Conservation (phyloP, 2,329 filamentous ascomycete species). For the Xylariaceae sp. region DNA sequence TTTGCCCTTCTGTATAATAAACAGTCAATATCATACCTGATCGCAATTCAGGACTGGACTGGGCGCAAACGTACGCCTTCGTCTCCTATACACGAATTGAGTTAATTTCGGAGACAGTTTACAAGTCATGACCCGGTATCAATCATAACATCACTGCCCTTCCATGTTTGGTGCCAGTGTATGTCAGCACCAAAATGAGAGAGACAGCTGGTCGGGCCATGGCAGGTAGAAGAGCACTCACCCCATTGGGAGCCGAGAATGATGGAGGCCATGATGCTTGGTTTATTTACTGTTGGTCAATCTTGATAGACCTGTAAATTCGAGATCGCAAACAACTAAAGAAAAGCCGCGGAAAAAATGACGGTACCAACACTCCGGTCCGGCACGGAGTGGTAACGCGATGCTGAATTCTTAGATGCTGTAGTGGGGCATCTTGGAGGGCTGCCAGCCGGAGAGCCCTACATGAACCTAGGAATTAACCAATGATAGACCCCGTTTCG, state of each 20-base stretch:
- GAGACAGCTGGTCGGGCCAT: not conserved
- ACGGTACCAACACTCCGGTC: constrained; percentile 2
- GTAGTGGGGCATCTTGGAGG: constrained; percentile 11
- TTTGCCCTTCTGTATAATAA: constrained; percentile 25
- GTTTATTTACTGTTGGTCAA: not conserved
- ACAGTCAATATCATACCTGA: constrained; percentile 17
- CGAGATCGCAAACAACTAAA: not conserved
- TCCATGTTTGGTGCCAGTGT: not conserved
- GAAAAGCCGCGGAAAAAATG: constrained; percentile 21
- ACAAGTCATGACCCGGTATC: not conserved
- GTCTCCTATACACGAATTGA: constrained; percentile 20
- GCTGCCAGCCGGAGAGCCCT: constrained; percentile 7
- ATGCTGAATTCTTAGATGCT: constrained; percentile 3
- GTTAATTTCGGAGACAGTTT: constrained; percentile 14
- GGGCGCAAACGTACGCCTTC: constrained; percentile 24
- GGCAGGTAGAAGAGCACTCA: constrained; percentile 13
- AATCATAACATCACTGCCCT: not conserved
- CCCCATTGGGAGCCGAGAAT: constrained; percentile 30
- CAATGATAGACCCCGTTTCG: constrained; percentile 2
- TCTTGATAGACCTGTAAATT: not conserved
- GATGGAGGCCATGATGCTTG: constrained; percentile 15
- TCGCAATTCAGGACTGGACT: not conserved
- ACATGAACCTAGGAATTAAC: not conserved
- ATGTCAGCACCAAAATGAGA: not conserved
- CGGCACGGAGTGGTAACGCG: constrained; percentile 19